Conservation (phyloP, 441 rosid genomes). For the Syzygium syzygioides region DNA sequence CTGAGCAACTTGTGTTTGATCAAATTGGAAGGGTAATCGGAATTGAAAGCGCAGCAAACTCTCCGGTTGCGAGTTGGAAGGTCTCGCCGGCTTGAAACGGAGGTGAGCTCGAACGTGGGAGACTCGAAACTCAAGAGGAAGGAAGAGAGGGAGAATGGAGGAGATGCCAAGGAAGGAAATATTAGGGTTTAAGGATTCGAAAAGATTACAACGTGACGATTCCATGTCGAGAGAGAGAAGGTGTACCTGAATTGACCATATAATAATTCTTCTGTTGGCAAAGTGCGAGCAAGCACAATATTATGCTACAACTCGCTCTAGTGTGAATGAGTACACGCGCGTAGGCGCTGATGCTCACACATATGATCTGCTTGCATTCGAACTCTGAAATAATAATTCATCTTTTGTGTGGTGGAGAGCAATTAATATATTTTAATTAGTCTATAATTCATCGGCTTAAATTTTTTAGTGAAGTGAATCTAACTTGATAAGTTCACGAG, state of each 20-base stretch:
- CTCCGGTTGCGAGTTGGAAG: not conserved
- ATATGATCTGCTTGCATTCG: too few species aligned
- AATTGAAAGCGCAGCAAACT: not conserved
- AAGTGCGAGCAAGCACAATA: too few species aligned
- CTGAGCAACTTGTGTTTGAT: not conserved
- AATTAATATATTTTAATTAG: not conserved
- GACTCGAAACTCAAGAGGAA: not conserved
- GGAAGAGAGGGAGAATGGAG: not conserved
- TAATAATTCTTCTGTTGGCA: too few species aligned
- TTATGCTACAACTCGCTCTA: too few species aligned
- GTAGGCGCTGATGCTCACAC: too few species aligned
- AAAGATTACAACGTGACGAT: not conserved
- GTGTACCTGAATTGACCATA: not conserved
- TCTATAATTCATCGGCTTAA: fast-evolving
- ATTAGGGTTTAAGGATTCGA: not conserved
- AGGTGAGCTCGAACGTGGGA: not conserved
- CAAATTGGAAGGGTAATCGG: not conserved
- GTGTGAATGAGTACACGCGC: too few species aligned
- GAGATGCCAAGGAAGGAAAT: not conserved
- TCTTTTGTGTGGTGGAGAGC: too few species aligned
- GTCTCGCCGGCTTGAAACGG: not conserved
- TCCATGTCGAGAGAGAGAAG: not conserved
- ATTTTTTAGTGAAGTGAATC: fast-evolving
- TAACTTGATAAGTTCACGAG: not conserved
- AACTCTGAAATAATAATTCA: too few species aligned